Evolutionary conservation across 139 green algal genomes (phyloP).

Genomic region (Coelastrella sp.): DNA sequence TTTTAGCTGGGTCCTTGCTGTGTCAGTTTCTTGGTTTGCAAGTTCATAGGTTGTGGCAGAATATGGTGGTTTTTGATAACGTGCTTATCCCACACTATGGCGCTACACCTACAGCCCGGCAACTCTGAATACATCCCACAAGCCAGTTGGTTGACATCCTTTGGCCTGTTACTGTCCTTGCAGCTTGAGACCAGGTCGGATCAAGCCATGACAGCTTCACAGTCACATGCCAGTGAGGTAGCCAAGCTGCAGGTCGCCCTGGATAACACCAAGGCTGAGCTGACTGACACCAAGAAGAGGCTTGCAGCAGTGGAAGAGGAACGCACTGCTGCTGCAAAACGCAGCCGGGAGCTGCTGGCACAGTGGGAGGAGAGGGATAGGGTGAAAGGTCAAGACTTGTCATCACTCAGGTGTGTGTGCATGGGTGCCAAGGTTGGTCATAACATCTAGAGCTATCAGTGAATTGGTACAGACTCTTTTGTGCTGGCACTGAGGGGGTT

Average conservation of each 20-base stretch:
- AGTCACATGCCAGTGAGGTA: neutral
- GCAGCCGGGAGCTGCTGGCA: conserved; percentile 5
- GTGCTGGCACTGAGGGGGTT: too few relatives aligned
- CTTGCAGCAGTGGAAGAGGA: conserved; percentile 27
- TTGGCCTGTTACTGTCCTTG: neutral
- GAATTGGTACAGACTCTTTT: too few relatives aligned
- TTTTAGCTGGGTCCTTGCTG: too few relatives aligned
- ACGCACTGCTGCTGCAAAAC: conserved; percentile 23
- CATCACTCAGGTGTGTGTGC: neutral
- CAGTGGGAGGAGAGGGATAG: conserved; percentile 39
- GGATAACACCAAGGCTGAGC: conserved; percentile 12
- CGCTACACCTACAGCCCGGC: too few relatives aligned
- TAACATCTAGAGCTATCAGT: too few relatives aligned
- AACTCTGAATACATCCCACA: neutral
- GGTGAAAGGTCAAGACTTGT: conserved; percentile 5
- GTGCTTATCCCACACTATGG: too few relatives aligned
- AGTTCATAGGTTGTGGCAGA: too few relatives aligned
- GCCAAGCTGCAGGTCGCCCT: conserved; percentile 7
- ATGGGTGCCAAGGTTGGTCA: neutral
- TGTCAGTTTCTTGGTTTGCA: too few relatives aligned
- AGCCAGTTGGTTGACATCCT: neutral
- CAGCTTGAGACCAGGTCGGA: conserved; percentile 12
- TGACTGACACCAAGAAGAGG: neutral
- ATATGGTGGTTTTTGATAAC: too few relatives aligned
- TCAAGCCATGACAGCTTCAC: conserved; percentile 3